phyloP scores from a whole-genome alignment of 2,329 filamentous ascomycete genomes.

The Neurospora sp. region DNA sequence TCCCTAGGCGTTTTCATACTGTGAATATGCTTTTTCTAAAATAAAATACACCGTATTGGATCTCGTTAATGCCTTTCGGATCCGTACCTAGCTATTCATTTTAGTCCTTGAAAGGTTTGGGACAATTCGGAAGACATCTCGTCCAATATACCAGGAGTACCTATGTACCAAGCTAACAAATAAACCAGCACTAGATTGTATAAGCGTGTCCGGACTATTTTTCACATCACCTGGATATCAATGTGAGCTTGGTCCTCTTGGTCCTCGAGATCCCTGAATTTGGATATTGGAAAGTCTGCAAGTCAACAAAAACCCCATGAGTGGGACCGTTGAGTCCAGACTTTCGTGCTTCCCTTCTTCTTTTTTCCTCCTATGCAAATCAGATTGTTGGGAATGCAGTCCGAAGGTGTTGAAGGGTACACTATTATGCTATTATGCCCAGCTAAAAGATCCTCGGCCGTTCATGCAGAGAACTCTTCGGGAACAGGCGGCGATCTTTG shows the following conservation, averaged over 20 bases:
- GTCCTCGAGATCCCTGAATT: neutral
- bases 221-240: too few species aligned
- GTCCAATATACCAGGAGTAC: too few species aligned
- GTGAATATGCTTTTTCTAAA: too few species aligned
- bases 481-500: neutral
- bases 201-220: too few species aligned
- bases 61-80: too few species aligned
- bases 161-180: too few species aligned
- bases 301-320: neutral
- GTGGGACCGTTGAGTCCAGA: neutral
- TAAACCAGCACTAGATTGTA: too few species aligned
- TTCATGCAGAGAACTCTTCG: neutral
- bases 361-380: neutral
- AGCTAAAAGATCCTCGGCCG: neutral
- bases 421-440: neutral
- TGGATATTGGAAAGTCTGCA: neutral
- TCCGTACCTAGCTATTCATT: too few species aligned
- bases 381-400: neutral
- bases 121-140: too few species aligned
- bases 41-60: too few species aligned
- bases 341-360: neutral
- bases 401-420: neutral
- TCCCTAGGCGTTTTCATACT: too few species aligned
- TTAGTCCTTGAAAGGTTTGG: too few species aligned
- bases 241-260: neutral